Base-by-base conservation (phyloP, 108 stramenopile genomes). In the Asterionellopsis glacialis region DNA sequence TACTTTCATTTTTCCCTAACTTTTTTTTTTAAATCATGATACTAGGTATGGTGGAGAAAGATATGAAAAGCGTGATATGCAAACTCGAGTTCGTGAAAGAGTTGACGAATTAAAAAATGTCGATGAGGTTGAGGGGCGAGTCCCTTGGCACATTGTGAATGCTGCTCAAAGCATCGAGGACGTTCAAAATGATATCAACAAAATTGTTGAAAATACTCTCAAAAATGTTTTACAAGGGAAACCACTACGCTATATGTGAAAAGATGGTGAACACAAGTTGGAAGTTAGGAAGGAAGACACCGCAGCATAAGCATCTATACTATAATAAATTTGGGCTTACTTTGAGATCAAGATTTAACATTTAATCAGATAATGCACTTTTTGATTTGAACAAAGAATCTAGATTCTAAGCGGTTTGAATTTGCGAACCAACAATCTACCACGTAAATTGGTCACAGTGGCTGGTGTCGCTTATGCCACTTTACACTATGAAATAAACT, bases 31-130 rank as follows among this genome's bases (percentile, higher is more conserved):
- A n/a, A n/a, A n/a, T n/a, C n/a, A n/a, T n/a, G n/a, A n/a, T 54
- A 14, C 1, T 39, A 85, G 85, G 11, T 87, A 84, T 63, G 92
- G 92, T 50, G 85, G 76, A 14, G 92, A 94, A 72, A 80, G 92
- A 53, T 94, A 94, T 55, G 92, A 94, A 74, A 86, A 88, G 62
- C 60, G 76, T 38, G 88, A 90, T 41, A 67, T 94, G 62, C 92
- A 94, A 69, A 74, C 70, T 15, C 75, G 87, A n/a, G 92, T 94
- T 0, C 75, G 92, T 55, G 48, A 88, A 57, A 65, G 88, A 59
- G 90, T 94, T 66, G 71, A 67, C 0, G 79, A 94, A 55, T 62
- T 94, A 19, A 83, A 87, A 65, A 43, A 48, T 15, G 41, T 85
- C 38, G 92, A 94, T 49, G 73, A 65, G 59, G 43, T 21, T 16